Conservation (phyloP, 208 protist species). For the Leishmania gerbilli region DNA sequence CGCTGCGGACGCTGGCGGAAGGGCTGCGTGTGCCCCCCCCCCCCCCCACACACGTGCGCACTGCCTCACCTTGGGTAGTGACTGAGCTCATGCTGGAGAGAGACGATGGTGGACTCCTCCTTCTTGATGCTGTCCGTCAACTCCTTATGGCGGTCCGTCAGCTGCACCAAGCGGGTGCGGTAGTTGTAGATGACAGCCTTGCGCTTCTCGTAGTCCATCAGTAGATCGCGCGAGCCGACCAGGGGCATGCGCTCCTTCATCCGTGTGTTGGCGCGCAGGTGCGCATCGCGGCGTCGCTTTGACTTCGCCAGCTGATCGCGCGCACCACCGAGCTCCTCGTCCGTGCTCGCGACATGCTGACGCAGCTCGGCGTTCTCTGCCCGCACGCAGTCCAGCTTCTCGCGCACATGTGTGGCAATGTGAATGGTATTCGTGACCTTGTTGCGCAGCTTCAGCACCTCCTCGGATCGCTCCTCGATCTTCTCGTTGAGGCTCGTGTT, state of each 20-base stretch:
- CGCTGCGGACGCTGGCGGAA: background rate
- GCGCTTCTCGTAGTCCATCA: slow-evolving; percentile 94
- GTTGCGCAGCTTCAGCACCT: slow-evolving; percentile 95
- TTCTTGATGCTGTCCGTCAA: slow-evolving; percentile 54
- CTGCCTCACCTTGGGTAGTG: slow-evolving; percentile 49
- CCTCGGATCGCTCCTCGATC: slow-evolving; percentile 98
- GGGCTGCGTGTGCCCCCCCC: background rate
- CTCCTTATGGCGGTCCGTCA: slow-evolving; percentile 78
- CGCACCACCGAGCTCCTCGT: slow-evolving; percentile 82
- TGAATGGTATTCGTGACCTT: slow-evolving; percentile 97
- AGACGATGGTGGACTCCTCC: slow-evolving; percentile 61
- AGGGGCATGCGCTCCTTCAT: slow-evolving; percentile 94
- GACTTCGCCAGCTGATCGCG: slow-evolving; percentile 91
- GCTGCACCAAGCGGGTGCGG: slow-evolving; percentile 73
- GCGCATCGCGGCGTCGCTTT: slow-evolving; percentile 91
- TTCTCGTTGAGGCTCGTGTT: slow-evolving; percentile 99
- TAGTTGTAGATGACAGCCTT: slow-evolving; percentile 78
- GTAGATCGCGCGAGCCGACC: slow-evolving; percentile 92
- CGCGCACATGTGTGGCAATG: slow-evolving; percentile 97
- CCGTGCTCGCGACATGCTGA: slow-evolving; percentile 86
- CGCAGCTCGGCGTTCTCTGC: slow-evolving; percentile 90
- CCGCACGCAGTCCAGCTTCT: slow-evolving; percentile 97
- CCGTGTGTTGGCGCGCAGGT: slow-evolving; percentile 83
- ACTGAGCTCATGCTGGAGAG: slow-evolving; percentile 64
- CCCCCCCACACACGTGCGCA: background rate